Conservation (phyloP, 352 stramenopile species). For the Globisporangium polare region DNA sequence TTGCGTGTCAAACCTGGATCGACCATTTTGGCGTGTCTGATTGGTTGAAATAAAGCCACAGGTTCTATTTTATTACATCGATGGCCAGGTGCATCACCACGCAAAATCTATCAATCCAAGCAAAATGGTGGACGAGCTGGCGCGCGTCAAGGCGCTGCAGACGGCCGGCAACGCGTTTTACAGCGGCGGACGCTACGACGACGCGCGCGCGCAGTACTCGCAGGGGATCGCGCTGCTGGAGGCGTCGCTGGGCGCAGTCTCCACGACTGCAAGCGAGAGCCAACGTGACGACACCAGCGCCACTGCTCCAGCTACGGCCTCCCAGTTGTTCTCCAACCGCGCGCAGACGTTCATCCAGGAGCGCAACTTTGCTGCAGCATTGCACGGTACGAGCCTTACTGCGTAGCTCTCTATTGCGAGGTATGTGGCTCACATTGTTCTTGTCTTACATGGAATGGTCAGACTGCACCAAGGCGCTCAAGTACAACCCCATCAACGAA, state of each 20-base stretch:
- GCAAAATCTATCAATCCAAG: slow-evolving; percentile 2
- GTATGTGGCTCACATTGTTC: not conserved
- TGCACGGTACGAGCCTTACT: slow-evolving; percentile 34
- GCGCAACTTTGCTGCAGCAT: slow-evolving; percentile 57
- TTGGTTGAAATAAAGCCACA: too few relatives aligned
- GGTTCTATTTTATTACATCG: too few relatives aligned
- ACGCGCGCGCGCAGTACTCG: slow-evolving; percentile 48
- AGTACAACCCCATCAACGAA: slow-evolving; percentile 51
- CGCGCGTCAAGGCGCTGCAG: slow-evolving; percentile 30
- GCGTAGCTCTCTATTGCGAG: too few relatives aligned
- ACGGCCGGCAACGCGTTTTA: slow-evolving; percentile 50
- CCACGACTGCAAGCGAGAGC: not conserved
- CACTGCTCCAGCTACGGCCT: slow-evolving; percentile 13
- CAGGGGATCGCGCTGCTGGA: slow-evolving; percentile 32
- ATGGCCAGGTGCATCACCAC: not conserved
- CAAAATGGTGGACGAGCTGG: slow-evolving; percentile 2
- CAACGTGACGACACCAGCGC: not conserved
- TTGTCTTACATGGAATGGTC: not conserved
- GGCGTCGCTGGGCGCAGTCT: not conserved
- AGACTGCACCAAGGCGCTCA: slow-evolving; percentile 57
- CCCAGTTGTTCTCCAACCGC: slow-evolving; percentile 60
- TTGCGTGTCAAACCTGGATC: not conserved
- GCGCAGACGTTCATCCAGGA: slow-evolving; percentile 71
- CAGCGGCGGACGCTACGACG: slow-evolving; percentile 47
- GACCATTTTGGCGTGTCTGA: too few relatives aligned